Percentiles rank a stretch among this genome's conserved stretches.
Evolutionary conservation across 345 rosid genomes (phyloP).

Genomic region (Rhizophora mangle): DNA sequence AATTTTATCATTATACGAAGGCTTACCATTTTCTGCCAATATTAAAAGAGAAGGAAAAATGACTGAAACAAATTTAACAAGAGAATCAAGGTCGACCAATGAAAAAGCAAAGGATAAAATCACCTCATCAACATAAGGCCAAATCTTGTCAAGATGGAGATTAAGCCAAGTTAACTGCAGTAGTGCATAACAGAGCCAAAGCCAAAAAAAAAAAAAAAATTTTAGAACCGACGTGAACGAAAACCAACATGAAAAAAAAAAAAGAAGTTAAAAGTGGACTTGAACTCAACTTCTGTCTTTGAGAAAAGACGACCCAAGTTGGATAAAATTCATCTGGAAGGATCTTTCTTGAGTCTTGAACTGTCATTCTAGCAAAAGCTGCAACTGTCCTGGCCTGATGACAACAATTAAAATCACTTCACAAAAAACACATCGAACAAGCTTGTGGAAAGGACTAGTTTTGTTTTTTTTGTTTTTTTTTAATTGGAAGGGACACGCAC

Average conservation of each 20-base stretch:
- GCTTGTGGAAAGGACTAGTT: not conserved
- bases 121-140: constrained; percentile 89
- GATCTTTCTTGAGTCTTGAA: constrained; percentile 77
- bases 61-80: not conserved
- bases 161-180: constrained; percentile 88
- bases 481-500: no score
- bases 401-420: not conserved
- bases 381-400: constrained; percentile 72
- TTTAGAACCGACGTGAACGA: constrained; percentile 11
- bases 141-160: constrained; percentile 70
- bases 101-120: not conserved
- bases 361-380: constrained; percentile 83
- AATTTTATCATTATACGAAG: not conserved
- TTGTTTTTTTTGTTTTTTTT: no score
- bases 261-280: not conserved
- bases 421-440: not conserved
- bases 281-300: constrained; percentile 66
- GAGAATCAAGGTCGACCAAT: not conserved
- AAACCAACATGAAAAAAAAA: not conserved
- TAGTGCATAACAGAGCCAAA: not conserved
- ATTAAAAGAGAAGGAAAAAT: no score
- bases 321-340: constrained; percentile 65
- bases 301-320: constrained; percentile 81
- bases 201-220: constrained; percentile 11
- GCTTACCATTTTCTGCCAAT: not conserved